Base-by-base conservation (phyloP, 192 early-diverging fungal species). In the Rhizoclosmatium globosum region DNA sequence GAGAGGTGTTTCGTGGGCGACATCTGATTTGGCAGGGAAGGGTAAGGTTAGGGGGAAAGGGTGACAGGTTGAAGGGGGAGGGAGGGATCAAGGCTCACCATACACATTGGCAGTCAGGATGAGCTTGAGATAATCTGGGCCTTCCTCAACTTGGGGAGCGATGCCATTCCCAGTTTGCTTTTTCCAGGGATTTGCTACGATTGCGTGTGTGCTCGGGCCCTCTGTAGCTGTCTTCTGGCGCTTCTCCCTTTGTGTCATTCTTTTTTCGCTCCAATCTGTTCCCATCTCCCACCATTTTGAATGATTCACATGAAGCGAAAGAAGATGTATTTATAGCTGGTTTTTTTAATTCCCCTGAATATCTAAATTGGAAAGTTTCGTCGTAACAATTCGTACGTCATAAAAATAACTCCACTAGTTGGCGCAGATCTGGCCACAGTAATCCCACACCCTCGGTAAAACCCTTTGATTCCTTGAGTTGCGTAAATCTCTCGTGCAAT, bases 21-120 rank as follows among this genome's bases (percentile, higher is more conserved):
- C 93, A 64, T 99, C 95, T 79, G 64, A 6, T 17, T 19, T 46
- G 31, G 38, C 21, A 42, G 4, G 21, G 41, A 47, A 42, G 67
- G 67, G 15, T 19, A 11, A 41, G 21, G 9, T 39, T 45, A 68
- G 67, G 23, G 11, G n/a, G 9, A 21, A 21, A 4, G n/a, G 11
- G 43, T 68, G 67, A 4, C 13, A 13, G 39, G 21, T 13, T 17
- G 56, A 0, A 21, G 15, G 13, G 56, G 15, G 56, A 15, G 21
- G 56, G 56, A 57, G 6, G 42, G 19, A 66, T 47, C 4, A 9
- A 38, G 21, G 0, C 43, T 62, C 44, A 74, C 76, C 85, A 83
- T 99, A 99, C 23, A 98, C 97, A 39, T 91, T 92, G 0, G 97
- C 95, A 15, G 94, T 98, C 69, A 99, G 91, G 77, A 98, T 97